A percentile compares a stretch with the other conserved stretches of the same genome.
These are phyloP conservation scores for Aeschynomene evenia DNA, from an alignment of 306 rosid genomes.

Conservation along the genomic window DNA sequence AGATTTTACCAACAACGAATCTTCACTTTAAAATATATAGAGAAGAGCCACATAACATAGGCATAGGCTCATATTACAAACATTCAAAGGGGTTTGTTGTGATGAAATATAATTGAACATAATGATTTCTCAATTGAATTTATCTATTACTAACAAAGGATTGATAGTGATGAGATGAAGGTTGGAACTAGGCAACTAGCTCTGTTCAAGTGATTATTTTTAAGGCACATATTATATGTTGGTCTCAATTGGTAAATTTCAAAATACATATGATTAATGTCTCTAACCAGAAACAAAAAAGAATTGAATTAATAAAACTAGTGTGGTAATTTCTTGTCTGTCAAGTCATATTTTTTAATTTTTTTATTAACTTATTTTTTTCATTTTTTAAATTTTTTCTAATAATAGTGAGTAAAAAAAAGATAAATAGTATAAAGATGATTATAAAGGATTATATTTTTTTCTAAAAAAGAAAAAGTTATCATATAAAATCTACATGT, in stretches of 20 bases:
- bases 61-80: neutral
- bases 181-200: constrained; percentile 39
- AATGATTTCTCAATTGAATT: constrained; percentile 42
- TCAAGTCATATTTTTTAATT: no score
- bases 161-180: constrained; percentile 36
- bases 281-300: neutral
- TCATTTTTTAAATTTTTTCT: no score
- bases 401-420: no score
- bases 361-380: no score
- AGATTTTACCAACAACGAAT: constrained; percentile 50
- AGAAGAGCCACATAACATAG: neutral
- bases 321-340: no score
- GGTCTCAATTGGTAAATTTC: constrained; percentile 31
- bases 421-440: no score
- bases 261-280: neutral
- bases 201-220: constrained; percentile 6
- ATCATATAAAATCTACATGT: no score
- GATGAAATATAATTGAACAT: constrained; percentile 19
- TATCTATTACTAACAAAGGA: neutral
- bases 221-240: constrained; percentile 15
- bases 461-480: no score
- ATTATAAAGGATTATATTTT: no score
- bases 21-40: neutral
- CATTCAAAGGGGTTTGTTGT: constrained; percentile 42
- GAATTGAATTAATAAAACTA: neutral